Conservation (phyloP, 2,329 filamentous ascomycete genomes). For the Diaporthe destruens region DNA sequence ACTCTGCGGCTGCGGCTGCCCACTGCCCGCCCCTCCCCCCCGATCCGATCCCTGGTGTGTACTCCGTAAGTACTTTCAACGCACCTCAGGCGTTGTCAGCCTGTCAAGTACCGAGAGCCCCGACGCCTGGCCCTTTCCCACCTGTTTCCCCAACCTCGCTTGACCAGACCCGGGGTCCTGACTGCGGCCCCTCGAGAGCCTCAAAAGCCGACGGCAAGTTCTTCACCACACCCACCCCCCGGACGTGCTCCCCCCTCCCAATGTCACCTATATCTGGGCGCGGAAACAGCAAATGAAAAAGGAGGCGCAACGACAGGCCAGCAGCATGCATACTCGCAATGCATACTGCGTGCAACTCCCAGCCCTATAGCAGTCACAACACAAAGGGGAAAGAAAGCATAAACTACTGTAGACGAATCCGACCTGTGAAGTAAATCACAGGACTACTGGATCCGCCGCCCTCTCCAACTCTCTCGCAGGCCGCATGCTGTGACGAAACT, state of each 20-base stretch:
- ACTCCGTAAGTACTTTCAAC: too few species aligned
- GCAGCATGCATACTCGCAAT: not conserved
- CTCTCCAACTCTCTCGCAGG: not conserved
- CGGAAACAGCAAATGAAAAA: not conserved
- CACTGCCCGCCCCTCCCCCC: not conserved
- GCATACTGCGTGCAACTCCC: not conserved
- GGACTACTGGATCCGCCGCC: not conserved
- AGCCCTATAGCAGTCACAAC: conserved; percentile 2
- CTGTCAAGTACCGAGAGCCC: conserved; percentile 14
- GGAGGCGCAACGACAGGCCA: conserved; percentile 11
- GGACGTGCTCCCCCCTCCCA: not conserved
- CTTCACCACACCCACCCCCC: not conserved
- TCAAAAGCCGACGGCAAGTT: conserved; percentile 14
- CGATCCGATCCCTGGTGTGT: conserved; percentile 11
- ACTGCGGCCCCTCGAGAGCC: not conserved
- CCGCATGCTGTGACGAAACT: conserved; percentile 4
- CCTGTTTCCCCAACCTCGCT: conserved; percentile 12
- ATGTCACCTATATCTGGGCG: not conserved
- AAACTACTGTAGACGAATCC: not conserved
- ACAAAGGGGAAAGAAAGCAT: too few species aligned
- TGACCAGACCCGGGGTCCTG: not conserved
- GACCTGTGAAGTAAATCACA: not conserved
- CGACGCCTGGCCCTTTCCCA: not conserved
- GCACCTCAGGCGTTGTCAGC: conserved; percentile 1
- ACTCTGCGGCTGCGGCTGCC: not conserved